phyloP scores from a whole-genome alignment of 1,284 basidiomycete genomes.

The Ceratobasidium sp. region DNA sequence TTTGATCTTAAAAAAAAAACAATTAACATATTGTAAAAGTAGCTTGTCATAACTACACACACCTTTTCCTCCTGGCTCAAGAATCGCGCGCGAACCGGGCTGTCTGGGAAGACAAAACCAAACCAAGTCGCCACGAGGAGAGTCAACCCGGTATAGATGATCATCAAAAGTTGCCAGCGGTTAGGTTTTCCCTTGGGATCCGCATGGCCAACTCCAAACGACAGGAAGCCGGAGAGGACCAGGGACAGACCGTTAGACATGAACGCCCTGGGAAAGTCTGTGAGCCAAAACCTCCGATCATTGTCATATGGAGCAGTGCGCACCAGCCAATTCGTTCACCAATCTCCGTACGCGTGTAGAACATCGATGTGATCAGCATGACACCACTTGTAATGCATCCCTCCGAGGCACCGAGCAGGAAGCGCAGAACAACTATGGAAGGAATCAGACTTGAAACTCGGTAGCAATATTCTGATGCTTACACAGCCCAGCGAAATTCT shows the following conservation, averaged over 20 bases:
- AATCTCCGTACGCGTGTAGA: constrained; percentile 56
- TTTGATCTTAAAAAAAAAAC: constrained; percentile 45
- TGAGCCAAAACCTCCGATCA: background rate
- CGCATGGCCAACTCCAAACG: constrained; percentile 55
- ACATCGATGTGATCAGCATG: constrained; percentile 55
- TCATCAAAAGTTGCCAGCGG: constrained; percentile 55
- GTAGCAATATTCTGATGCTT: constrained; percentile 33
- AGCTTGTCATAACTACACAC: background rate
- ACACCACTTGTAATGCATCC: constrained; percentile 54
- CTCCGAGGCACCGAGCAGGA: constrained; percentile 56
- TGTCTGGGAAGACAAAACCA: constrained; percentile 52
- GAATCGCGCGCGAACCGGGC: constrained; percentile 53
- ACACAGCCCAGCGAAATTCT: constrained; percentile 52
- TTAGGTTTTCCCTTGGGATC: constrained; percentile 49
- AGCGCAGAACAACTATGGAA: constrained; percentile 54
- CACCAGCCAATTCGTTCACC: constrained; percentile 55
- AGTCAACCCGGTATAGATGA: constrained; percentile 53
- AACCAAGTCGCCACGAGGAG: constrained; percentile 49
- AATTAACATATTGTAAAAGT: background rate
- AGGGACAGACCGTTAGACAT: constrained; percentile 56
- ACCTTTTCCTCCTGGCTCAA: constrained; percentile 54
- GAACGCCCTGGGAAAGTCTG: constrained; percentile 47
- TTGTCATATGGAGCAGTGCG: constrained; percentile 19
- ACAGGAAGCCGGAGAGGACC: constrained; percentile 55
- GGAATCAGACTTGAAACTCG: constrained; percentile 38